Evolutionary conservation across 805 yeast genomes (phyloP), one percentile per base, ranked within the genome.

Genomic region (Saccharomyces paradoxus): DNA sequence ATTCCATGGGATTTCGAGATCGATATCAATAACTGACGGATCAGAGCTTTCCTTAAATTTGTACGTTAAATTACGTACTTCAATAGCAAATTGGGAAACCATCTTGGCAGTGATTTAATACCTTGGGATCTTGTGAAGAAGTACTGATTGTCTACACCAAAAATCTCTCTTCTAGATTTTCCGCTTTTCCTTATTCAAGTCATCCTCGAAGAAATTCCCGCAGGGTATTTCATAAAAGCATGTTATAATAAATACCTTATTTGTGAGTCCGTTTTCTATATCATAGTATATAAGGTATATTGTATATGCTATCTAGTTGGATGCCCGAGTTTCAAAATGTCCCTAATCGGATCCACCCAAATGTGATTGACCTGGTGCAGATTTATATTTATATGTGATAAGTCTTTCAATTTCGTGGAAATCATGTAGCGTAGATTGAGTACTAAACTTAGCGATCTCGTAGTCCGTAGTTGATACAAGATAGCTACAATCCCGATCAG

Each of bases 11-110:
- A 94, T 77, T 12, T 73, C 60, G 46, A 94, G 64, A 41, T 77
- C 74, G 57, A 92, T 78, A 49, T 87, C 77, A 30, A 79, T 78
- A 14, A 94, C 74, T 0, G 96, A 96, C 2, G 87, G 79, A 51
- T 78, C 77, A 3, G 78, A 74, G 52, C 78, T 74, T 6, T 73
- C 70, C 0, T 86, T 80, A 64, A 87, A 92, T 28, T 79, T 81
- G 69, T 90, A 94, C 1, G 84, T 80, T 51, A 92, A 74, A 48
- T 82, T 72, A 10, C 75, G 72, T 0, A 91, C 83, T 58, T 78
- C 82, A 17, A 91, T 82, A 47, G 92, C 70, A 17, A 37, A 17
- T 10, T 37, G 44, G 44, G 44, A 37, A n/a, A 37, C 44, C 44
- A 37, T 37, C 9, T 17, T 37, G 13, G 9, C 4, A 17, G 22